Base-by-base conservation (phyloP, 78 protist species). In the Cavenderia fasciculata region DNA sequence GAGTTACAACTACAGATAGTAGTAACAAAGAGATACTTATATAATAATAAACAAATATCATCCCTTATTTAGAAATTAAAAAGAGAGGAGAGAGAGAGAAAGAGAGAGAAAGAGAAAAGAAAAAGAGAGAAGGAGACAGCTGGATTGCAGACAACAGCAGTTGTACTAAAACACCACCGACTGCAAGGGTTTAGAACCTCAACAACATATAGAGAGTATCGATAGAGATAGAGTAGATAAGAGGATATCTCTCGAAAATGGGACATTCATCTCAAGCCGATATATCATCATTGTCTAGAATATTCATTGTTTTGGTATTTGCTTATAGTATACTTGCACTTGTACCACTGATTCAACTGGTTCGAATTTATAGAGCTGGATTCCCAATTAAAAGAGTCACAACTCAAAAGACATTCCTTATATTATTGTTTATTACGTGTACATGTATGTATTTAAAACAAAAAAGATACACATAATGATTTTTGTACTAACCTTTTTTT, bases 401-500 rank as follows among this genome's bases (percentile, higher is more conserved):
- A 31, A 75, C 72, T 2, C 86, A 75, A 59, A 75, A 75, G 25
- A 75, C 86, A 59, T 75, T 75, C 25, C 25, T 75, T 59, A 27
- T 40, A 21, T 47, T 75, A 46, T 59, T 75, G 38, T 29, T 43
- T 44, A n/a, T 75, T 43, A 75, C 86, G n/a, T 57, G 73, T 43
- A 57, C 44, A 59, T 75, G 86, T 75, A 75, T 36, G 72, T 75
- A 54, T 54, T 54, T 54, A 23, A 54, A 12, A 54, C 8, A 23
- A 18, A 10, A 54, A 18, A 54, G 8, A 5, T 5, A 54, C 61
- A 54, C 5, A 23, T 11, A 18, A 12, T 54, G 19, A 54, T 11
- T 2, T 29, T 18, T 25, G 0, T 27, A 27, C 1, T 57, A 31
- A 38, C 36, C 10, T 1, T 12, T 11, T 34, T 38, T n/a, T 54